A percentile compares a stretch with the other conserved stretches of the same genome.
Evolutionary conservation across 345 rosid species (phyloP).

Genomic region (Pugionium dolabratum): DNA sequence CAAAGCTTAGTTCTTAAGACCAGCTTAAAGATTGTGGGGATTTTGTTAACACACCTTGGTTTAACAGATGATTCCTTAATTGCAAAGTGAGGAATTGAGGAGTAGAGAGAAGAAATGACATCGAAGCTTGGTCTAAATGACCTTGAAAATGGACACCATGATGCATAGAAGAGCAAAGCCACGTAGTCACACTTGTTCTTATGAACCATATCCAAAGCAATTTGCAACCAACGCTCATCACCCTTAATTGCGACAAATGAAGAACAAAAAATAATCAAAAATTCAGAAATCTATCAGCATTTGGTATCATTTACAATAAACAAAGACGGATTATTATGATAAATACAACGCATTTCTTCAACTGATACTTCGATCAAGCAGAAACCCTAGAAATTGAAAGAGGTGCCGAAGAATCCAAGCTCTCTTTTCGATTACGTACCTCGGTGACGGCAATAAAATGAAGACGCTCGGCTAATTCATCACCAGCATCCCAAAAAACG

Average conservation of each 20-base stretch:
- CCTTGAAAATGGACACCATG: slow-evolving; percentile 88
- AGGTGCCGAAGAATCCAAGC: no score
- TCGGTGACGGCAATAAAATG: slow-evolving; percentile 53
- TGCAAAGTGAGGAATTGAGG: slow-evolving; percentile 66
- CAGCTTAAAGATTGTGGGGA: no score
- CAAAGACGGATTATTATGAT: neutral
- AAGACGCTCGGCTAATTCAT: slow-evolving; percentile 24
- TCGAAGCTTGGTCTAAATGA: slow-evolving; percentile 63
- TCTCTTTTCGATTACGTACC: slow-evolving; percentile 38
- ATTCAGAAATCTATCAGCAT: neutral
- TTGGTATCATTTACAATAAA: neutral
- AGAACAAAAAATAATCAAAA: slow-evolving; percentile 4
- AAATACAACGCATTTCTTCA: no score
- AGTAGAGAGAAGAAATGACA: slow-evolving; percentile 54
- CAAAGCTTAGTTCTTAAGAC: no score
- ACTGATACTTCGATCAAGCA: neutral
- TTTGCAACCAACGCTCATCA: slow-evolving; percentile 63
- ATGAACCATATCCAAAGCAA: slow-evolving; percentile 59
- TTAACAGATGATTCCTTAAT: slow-evolving; percentile 73
- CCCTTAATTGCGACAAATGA: slow-evolving; percentile 47
- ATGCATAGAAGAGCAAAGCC: slow-evolving; percentile 86
- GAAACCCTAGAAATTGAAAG: neutral
- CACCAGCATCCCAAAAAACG: neutral
- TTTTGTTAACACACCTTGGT: slow-evolving; percentile 56
- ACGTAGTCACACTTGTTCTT: slow-evolving; percentile 53